Base-by-base conservation (phyloP, 495 filamentous ascomycete genomes). In the Usnea hakonensis region DNA sequence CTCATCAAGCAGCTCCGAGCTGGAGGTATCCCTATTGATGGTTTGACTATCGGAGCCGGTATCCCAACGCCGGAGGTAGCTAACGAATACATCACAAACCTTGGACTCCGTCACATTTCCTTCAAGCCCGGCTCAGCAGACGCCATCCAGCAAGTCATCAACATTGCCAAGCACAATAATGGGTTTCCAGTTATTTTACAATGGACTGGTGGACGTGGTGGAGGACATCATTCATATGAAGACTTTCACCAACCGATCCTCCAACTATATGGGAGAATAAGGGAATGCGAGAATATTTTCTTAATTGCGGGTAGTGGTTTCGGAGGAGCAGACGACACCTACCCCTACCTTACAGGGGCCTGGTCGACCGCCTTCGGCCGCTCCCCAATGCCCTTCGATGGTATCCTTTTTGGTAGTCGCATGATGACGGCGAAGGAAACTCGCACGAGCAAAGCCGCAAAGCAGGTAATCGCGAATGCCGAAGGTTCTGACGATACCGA, bases 221-320 rank as follows among this genome's bases (percentile, higher is more conserved):
- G 79, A 65, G 79, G 79, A 50, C 79, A 81, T 65, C 79, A 81
- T 63, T 81, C 79, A 3, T 79, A 71, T 61, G 79, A 81, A 65
- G 79, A 81, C 58, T 81, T 81, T 66, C 78, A 81, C 64, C 67
- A 73, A 32, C 78, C 79, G 3, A 72, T 81, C 16, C 64, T 81
- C 11, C 69, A 72, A 57, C 79, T 74, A 59, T 81, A 81, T 63
- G 68, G 73, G 59, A 68, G 70, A 10, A 74, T 81, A 26, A 75
- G 78, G 59, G 72, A 76, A 60, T 73, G 76, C 23, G 55, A 71
- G n/a, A 81, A 81, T 61, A 74, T 81, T 35, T 73, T 80, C 37
- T 67, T 81, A n/a, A 72, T 81, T 60, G 78, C 77, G 52, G 78
- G 78, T 26, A 80, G 78, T 68, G 78, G 78, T 11, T 80, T 81